These are phyloP conservation scores for Leucosporidium yakuticum DNA, from an alignment of 768 basidiomycete species.

Conservation along the genomic window DNA sequence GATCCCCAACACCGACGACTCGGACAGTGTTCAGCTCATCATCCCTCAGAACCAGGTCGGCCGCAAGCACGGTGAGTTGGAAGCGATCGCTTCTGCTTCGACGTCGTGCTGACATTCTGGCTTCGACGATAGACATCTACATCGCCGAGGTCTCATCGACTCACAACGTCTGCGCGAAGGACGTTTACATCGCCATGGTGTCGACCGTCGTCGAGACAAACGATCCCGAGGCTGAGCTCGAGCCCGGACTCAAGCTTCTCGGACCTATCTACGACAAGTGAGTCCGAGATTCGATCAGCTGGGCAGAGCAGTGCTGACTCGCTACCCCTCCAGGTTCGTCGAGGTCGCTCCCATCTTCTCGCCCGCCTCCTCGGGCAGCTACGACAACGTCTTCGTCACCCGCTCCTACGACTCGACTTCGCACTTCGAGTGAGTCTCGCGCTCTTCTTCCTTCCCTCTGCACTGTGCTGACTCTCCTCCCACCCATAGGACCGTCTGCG, in stretches of 20 bases:
- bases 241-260: conserved; percentile 83
- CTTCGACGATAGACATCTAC: conserved; percentile 83
- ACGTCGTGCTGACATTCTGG: conserved; percentile 13
- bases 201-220: conserved; percentile 96
- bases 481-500: conserved; percentile 56
- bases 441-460: not conserved
- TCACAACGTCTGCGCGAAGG: conserved; percentile 95
- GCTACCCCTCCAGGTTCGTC: conserved; percentile 61
- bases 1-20: conserved; percentile 92
- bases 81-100: not conserved
- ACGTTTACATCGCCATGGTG: conserved; percentile 92
- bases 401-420: conserved; percentile 97
- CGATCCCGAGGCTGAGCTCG: conserved; percentile 83
- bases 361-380: conserved; percentile 70
- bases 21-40: conserved; percentile 93
- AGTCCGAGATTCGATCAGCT: conserved; percentile 38
- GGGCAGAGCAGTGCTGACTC: not conserved
- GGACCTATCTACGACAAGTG: conserved; percentile 93
- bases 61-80: conserved; percentile 74
- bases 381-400: conserved; percentile 93
- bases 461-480: not conserved
- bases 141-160: conserved; percentile 95
- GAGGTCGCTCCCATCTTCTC: conserved; percentile 81
- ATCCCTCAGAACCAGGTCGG: conserved; percentile 97
- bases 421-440: conserved; percentile 76